Base-by-base conservation (phyloP, 176 grass and related monocot genomes). In the Dactylis glomerata region DNA sequence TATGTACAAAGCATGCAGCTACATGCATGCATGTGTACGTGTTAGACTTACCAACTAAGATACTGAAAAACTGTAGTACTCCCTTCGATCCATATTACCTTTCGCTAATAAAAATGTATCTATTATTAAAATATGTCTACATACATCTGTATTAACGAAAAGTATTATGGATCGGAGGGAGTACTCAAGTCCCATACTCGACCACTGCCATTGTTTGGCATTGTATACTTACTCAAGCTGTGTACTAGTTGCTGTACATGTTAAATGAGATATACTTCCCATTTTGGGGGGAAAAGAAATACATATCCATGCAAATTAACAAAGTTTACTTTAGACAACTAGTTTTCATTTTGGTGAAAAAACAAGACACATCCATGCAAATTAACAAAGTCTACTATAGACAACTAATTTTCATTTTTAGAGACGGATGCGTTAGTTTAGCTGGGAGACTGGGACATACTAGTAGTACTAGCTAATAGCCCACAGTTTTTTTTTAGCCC, bases 21-120 rank as follows among this genome's bases (percentile, higher is more conserved):
- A 64, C 38, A 46, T 38, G 79, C 63, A 54, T 81, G 67, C 76
- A 50, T 75, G 56, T 81, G 40, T 72, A 24, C 37, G 57, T 71
- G 6, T 88, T 88, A 19, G n/a, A n/a, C 81, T 85, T 89, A 75
- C 17, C 38, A 85, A 77, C 56, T 76, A 89, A 89, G 87, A 57
- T 70, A 82, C 49, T 41, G 34, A 38, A 2, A 22, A n/a, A 47
- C 44, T 13, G 5, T 26, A 28, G 27, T 74, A 10, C 65, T 42
- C 68, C n/a, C n/a, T n/a, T n/a, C n/a, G n/a, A n/a, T n/a, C n/a
- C n/a, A n/a, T n/a, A n/a, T n/a, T n/a, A n/a, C n/a, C n/a, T n/a
- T n/a, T n/a, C n/a, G n/a, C n/a, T n/a, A n/a, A n/a, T n/a, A n/a
- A n/a, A n/a, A n/a, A n/a, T n/a, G n/a, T n/a, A n/a, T n/a, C n/a